Evolutionary conservation across 2,329 filamentous ascomycete genomes (phyloP).

Genomic region (Xylaria sp.): DNA sequence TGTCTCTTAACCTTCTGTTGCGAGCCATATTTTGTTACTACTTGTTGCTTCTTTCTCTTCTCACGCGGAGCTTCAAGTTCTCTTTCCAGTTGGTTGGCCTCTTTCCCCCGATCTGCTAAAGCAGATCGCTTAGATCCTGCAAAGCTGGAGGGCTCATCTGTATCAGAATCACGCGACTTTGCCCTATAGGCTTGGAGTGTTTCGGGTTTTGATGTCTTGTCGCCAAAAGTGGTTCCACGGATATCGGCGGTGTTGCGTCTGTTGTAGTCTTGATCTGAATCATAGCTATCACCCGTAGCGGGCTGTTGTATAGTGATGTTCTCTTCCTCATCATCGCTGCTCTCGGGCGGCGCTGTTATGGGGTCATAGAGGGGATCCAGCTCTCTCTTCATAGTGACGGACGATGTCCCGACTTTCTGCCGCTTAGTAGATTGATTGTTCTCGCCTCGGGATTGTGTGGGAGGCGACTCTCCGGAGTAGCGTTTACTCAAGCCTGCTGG

Average conservation of each 20-base stretch:
- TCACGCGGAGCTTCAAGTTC: conserved; percentile 29
- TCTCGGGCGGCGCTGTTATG: conserved; percentile 44
- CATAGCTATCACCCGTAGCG: conserved; percentile 20
- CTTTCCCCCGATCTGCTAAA: conserved; percentile 29
- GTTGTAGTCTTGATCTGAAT: conserved; percentile 48
- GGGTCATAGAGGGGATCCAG: conserved; percentile 38
- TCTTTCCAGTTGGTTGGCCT: conserved; percentile 35
- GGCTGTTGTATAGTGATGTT: conserved; percentile 21
- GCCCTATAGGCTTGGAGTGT: neutral
- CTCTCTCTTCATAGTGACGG: conserved; percentile 32
- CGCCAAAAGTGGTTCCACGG: conserved; percentile 49
- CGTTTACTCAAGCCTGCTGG: conserved; percentile 36
- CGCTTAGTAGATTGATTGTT: conserved; percentile 11
- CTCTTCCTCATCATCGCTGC: conserved; percentile 44
- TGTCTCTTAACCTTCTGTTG: conserved; percentile 35
- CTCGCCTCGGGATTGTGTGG: conserved; percentile 32
- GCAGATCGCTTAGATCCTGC: conserved; percentile 44
- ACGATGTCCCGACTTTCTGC: conserved; percentile 12
- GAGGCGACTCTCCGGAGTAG: conserved; percentile 32
- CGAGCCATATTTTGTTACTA: conserved; percentile 32
- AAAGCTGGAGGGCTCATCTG: conserved; percentile 37
- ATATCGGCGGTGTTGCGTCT: conserved; percentile 49
- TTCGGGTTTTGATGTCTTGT: conserved; percentile 12
- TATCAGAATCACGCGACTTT: conserved; percentile 1
- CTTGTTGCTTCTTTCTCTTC: conserved; percentile 21